Conservation (phyloP, 805 yeast genomes). For the Kodamaea kakaduensis region DNA sequence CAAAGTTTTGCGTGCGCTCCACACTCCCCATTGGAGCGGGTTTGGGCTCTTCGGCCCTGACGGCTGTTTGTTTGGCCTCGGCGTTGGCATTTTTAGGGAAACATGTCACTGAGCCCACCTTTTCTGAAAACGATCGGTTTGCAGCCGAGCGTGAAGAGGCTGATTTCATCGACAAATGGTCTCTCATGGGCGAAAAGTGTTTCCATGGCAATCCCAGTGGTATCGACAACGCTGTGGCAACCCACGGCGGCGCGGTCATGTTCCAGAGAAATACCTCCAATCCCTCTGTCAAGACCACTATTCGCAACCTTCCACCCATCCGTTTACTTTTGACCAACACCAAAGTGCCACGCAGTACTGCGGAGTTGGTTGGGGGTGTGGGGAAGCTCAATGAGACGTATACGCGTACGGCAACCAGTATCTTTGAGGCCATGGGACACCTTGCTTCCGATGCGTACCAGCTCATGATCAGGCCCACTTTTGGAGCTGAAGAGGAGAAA, state of each 20-base stretch:
- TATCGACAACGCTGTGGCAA: constrained; percentile 93
- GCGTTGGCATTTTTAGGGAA: constrained; percentile 65
- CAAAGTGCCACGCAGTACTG: constrained; percentile 81
- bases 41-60: constrained; percentile 88
- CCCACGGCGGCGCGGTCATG: constrained; percentile 93
- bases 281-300: constrained; percentile 62
- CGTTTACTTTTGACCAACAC: constrained; percentile 80
- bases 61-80: constrained; percentile 77
- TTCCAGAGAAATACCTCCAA: constrained; percentile 63
- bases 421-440: constrained; percentile 73
- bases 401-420: constrained; percentile 52
- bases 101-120: constrained; percentile 41
- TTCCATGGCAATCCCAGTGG: constrained; percentile 97
- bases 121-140: constrained; percentile 30
- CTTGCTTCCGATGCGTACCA: constrained; percentile 70
- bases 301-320: constrained; percentile 71
- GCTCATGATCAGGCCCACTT: constrained; percentile 51
- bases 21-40: constrained; percentile 96
- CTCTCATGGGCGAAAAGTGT: constrained; percentile 90
- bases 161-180: constrained; percentile 75
- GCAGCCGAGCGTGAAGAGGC: constrained; percentile 36
- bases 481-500: constrained; percentile 36
- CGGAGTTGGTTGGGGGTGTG: constrained; percentile 76
- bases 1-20: constrained; percentile 66
- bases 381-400: constrained; percentile 48